These are phyloP conservation scores for Nicotiana otophora DNA, from an alignment of 257 asterid species.

Conservation along the genomic window DNA sequence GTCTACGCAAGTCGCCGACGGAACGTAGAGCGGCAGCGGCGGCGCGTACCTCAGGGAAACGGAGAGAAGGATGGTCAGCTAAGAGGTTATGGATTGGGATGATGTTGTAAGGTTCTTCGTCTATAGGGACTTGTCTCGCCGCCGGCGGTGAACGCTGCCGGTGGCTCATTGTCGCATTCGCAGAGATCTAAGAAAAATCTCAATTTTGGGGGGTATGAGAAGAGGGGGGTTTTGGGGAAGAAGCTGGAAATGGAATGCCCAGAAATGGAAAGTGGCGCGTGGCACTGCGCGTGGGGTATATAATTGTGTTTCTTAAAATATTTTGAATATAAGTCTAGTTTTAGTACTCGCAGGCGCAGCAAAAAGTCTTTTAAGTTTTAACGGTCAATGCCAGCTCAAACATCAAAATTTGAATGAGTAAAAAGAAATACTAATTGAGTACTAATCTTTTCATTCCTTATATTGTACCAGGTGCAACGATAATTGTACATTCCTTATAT, in stretches of 20 bases:
- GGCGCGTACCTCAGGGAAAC: slow-evolving; percentile 93
- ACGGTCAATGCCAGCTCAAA: slow-evolving; percentile 6
- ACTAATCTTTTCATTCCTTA: background rate
- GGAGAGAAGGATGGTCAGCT: slow-evolving; percentile 94
- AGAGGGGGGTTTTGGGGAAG: background rate
- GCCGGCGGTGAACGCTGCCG: slow-evolving; percentile 39
- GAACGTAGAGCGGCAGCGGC: slow-evolving; percentile 72
- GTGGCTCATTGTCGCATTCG: slow-evolving; percentile 50
- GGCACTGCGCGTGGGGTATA: background rate
- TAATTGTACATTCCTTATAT: background rate
- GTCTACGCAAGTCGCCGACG: slow-evolving; percentile 83
- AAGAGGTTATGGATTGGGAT: slow-evolving; percentile 81
- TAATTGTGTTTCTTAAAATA: background rate
- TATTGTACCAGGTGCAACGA: background rate
- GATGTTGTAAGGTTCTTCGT: slow-evolving; percentile 50
- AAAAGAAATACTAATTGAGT: background rate
- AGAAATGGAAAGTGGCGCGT: background rate
- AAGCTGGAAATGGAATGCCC: background rate
- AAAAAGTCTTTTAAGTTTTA: background rate
- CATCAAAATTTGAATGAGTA: background rate
- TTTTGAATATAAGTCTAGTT: background rate
- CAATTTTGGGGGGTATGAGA: background rate
- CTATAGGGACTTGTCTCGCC: slow-evolving; percentile 12
- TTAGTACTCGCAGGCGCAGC: background rate
- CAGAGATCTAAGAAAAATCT: slow-evolving; percentile 22